phyloP scores from a whole-genome alignment of 2,329 filamentous ascomycete genomes.

The Ilyonectria destructans region DNA sequence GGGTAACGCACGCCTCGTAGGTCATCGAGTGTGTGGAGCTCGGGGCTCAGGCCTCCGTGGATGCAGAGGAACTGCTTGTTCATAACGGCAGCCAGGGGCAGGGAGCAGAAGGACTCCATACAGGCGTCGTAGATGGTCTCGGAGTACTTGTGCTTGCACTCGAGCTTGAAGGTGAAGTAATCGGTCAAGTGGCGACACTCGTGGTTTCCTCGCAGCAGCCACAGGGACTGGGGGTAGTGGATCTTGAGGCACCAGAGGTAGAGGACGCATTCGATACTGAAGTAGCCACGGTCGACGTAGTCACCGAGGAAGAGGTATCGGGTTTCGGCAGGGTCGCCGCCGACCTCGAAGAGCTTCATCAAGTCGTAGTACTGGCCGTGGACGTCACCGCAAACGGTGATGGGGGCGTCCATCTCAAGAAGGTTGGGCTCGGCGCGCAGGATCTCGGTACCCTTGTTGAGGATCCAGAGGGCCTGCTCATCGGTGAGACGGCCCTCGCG shows the following conservation, averaged over 20 bases:
- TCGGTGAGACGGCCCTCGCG: conserved; percentile 97
- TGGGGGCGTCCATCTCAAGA: conserved; percentile 98
- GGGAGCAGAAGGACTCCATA: conserved; percentile 96
- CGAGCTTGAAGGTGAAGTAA: conserved; percentile 99
- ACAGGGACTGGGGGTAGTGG: conserved; percentile 97
- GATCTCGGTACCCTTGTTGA: conserved; percentile 89
- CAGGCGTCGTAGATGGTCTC: conserved; percentile 97
- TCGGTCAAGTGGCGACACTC: conserved; percentile 99
- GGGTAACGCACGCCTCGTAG: conserved; percentile 80
- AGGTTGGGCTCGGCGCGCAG: conserved; percentile 94
- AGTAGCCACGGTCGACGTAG: conserved; percentile 98
- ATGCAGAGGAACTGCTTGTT: conserved; percentile 99
- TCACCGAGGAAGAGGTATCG: conserved; percentile 97
- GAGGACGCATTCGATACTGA: conserved; percentile 98
- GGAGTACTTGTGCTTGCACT: conserved; percentile 99
- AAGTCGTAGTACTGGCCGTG: conserved; percentile 99
- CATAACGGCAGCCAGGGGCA: conserved; percentile 97
- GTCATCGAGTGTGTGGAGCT: conserved; percentile 96
- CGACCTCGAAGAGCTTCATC: conserved; percentile 99
- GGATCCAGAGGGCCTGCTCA: conserved; percentile 97
- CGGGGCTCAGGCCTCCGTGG: conserved; percentile 95
- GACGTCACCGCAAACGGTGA: conserved; percentile 98
- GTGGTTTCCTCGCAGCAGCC: conserved; percentile 97
- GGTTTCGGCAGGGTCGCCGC: conserved; percentile 95
- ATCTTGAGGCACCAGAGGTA: conserved; percentile 99